Percentiles rank a stretch among this genome's conserved stretches.
phyloP scores from a whole-genome alignment of 129 eudicot genomes.

The Artemisia annua region DNA sequence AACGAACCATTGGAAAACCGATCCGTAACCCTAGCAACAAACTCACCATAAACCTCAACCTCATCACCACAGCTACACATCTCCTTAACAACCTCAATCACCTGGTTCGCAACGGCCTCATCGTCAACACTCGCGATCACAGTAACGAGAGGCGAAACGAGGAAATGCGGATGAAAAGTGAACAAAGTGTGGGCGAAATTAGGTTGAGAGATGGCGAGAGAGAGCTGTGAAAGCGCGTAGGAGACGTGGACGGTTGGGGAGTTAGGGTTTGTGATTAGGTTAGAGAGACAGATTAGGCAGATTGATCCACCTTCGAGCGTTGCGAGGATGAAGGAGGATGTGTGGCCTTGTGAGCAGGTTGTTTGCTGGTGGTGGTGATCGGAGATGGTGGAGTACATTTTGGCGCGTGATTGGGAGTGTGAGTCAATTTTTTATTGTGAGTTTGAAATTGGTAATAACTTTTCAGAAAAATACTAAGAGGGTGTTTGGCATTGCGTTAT shows the following conservation, averaged over 20 bases:
- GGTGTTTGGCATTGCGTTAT: too few relatives aligned
- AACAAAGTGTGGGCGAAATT: slow-evolving; percentile 45
- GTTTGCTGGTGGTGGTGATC: slow-evolving; percentile 29
- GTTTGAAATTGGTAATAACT: too few relatives aligned
- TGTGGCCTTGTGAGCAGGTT: slow-evolving; percentile 67
- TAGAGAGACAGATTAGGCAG: slow-evolving; percentile 79
- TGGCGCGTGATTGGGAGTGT: slow-evolving; percentile 1
- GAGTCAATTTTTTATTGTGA: background rate
- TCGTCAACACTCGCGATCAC: slow-evolving; percentile 55
- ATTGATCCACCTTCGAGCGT: slow-evolving; percentile 75
- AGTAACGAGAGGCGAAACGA: slow-evolving; percentile 67
- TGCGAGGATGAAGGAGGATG: slow-evolving; percentile 51
- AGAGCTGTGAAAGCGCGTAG: slow-evolving; percentile 91
- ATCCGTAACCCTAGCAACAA: slow-evolving; percentile 61
- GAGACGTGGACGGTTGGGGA: slow-evolving; percentile 87
- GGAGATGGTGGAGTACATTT: slow-evolving; percentile 44
- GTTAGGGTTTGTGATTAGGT: slow-evolving; percentile 62
- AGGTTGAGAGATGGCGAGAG: slow-evolving; percentile 67
- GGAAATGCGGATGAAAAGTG: slow-evolving; percentile 74
- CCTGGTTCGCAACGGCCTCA: slow-evolving; percentile 67
- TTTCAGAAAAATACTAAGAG: too few relatives aligned
- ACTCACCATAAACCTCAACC: slow-evolving; percentile 54
- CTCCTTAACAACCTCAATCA: slow-evolving; percentile 41
- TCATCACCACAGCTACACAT: slow-evolving; percentile 42
- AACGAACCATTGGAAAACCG: slow-evolving; percentile 49